Evolutionary conservation across 169 alveolate species (phyloP).

Genomic region (Condylostoma magnum): DNA sequence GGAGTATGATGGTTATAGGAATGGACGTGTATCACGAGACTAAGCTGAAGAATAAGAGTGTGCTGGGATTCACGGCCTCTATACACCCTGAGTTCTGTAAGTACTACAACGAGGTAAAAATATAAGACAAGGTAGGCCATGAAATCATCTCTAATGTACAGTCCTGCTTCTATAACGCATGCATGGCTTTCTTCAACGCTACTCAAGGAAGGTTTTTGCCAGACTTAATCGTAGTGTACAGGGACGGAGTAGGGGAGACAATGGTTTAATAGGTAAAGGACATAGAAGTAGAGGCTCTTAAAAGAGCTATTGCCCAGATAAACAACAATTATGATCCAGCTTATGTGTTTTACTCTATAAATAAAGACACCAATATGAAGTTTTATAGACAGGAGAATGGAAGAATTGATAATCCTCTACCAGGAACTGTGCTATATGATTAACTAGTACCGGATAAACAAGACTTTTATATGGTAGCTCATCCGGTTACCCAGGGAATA

Average conservation of each 20-base stretch:
- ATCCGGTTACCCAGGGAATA: conserved; percentile 62
- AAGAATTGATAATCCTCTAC: conserved; percentile 45
- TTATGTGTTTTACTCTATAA: conserved; percentile 44
- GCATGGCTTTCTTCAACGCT: conserved; percentile 26
- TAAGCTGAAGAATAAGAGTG: conserved; percentile 25
- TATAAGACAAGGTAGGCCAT: conserved; percentile 25
- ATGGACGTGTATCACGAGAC: conserved; percentile 63
- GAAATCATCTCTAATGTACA: conserved; percentile 29
- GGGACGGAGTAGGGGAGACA: conserved; percentile 71
- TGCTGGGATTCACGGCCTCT: conserved; percentile 67
- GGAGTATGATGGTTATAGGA: conserved; percentile 65
- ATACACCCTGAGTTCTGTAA: conserved; percentile 30
- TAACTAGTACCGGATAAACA: conserved; percentile 29
- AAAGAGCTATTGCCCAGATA: conserved; percentile 25
- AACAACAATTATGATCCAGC: conserved; percentile 25
- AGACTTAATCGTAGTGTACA: conserved; percentile 55
- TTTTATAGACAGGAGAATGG: conserved; percentile 26
- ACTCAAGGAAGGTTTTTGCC: conserved; percentile 40
- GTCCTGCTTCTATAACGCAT: conserved; percentile 26
- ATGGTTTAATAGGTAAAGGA: conserved; percentile 19
- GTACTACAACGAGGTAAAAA: conserved; percentile 32
- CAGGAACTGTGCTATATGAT: conserved; percentile 62
- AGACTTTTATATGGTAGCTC: conserved; percentile 67
- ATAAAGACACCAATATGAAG: conserved; percentile 45
- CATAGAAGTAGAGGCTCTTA: conserved; percentile 43